phyloP scores from a whole-genome alignment of 176 grass and related monocot species.

The Bothriochloa decipiens region DNA sequence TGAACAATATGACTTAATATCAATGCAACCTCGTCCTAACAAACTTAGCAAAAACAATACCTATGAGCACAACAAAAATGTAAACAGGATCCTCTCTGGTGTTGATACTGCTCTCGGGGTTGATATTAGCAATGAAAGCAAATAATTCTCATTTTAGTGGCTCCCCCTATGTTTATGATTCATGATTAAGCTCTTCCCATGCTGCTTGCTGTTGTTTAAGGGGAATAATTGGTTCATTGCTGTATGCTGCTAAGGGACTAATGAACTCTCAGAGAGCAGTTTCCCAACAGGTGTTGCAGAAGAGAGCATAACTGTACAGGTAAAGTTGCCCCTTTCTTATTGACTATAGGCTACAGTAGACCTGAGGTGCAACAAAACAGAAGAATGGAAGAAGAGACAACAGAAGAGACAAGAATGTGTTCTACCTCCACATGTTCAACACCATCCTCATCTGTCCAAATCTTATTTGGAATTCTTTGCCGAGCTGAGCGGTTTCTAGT shows the following conservation, averaged over 20 bases:
- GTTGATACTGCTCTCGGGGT: background rate
- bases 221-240: background rate
- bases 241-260: conserved; percentile 24
- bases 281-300: background rate
- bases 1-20: conserved; percentile 20
- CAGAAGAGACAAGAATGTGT: conserved; percentile 17
- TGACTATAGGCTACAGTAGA: too few species aligned
- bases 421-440: conserved; percentile 94
- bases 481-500: conserved; percentile 89
- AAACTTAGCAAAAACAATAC: conserved; percentile 3
- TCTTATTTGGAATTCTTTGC: conserved; percentile 80
- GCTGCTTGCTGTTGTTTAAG: background rate
- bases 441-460: conserved; percentile 97
- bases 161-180: conserved; percentile 18
- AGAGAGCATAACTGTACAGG: background rate
- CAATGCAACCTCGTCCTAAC: conserved; percentile 9
- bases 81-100: background rate
- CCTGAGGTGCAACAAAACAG: background rate
- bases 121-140: background rate
- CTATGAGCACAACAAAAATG: conserved; percentile 12
- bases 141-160: background rate
- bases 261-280: conserved; percentile 26
- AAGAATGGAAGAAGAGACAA: conserved; percentile 3
- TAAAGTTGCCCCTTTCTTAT: conserved; percentile 8
- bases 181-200: conserved; percentile 4